Evolutionary conservation across 1,284 basidiomycete species (phyloP), one percentile per base, ranked within the genome.

Genomic region (Flammula alnicola): DNA sequence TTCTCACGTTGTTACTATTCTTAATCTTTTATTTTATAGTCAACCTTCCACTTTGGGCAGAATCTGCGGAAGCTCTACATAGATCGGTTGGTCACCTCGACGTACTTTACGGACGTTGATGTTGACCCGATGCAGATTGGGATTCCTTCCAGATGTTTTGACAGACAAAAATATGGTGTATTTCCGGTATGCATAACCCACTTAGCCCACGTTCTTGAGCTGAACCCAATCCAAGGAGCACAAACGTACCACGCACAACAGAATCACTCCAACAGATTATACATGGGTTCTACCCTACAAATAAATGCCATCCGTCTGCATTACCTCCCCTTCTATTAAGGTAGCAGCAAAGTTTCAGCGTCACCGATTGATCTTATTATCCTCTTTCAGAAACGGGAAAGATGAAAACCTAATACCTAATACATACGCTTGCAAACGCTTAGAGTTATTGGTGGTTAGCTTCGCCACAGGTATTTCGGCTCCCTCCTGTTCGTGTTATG

Each of bases 331-430:
- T 88, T 26, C 68, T 80, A 36, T 69, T 88, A 45, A 76, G 86
- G 86, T 86, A 60, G n/a, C n/a, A n/a, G n/a, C 26, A 68, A 32
- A 8, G 42, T 29, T 9, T 37, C 27, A 27, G 16, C 25, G 44
- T 38, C 43, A 33, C 17, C 49, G 25, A 16, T 11, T 23, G n/a
- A 14, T 33, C 17, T 40, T 30, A 17, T 14, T 26, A 33, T 23
- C 16, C n/a, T 7, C 19, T 11, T 49, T 2, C 43, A 89, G 86
- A 35, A 87, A 88, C 49, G 77, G 76, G 4, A 77, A 79, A 51
- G 85, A 91, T 49, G 91, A 93, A 63, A 88, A 90, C 51, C 73
- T 93, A 8, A 67, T 89, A 30, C 84, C 86, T 10, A 91, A 91
- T 61, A 80, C 79, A 0, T 74, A 75, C 10, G 72, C 78, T 2